Conservation (phyloP, 2,329 filamentous ascomycete genomes). For the Talaromyces sp. region DNA sequence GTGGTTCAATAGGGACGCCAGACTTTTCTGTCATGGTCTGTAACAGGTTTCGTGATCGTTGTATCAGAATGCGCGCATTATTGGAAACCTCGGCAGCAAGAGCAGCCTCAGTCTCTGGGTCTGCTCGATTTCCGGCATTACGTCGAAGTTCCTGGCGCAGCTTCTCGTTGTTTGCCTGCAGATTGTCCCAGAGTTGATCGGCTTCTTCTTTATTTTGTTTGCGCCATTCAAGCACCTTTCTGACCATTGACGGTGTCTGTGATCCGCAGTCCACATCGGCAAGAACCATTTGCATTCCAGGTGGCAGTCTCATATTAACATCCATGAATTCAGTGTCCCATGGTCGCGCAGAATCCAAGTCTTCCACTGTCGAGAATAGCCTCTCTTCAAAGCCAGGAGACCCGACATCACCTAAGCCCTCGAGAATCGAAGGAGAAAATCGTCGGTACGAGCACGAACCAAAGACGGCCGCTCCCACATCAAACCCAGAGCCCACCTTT, state of each 20-base stretch:
- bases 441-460: slow-evolving; percentile 86
- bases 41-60: slow-evolving; percentile 58
- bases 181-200: slow-evolving; percentile 65
- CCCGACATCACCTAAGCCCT: slow-evolving; percentile 63
- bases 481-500: slow-evolving; percentile 93
- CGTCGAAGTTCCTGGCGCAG: slow-evolving; percentile 63
- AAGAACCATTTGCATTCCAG: slow-evolving; percentile 76
- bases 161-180: slow-evolving; percentile 71
- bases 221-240: slow-evolving; percentile 81
- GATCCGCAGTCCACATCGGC: slow-evolving; percentile 95
- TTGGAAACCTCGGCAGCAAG: slow-evolving; percentile 44
- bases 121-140: slow-evolving; percentile 46
- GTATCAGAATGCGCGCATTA: slow-evolving; percentile 52
- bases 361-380: slow-evolving; percentile 65
- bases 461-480: slow-evolving; percentile 88
- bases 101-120: slow-evolving; percentile 28
- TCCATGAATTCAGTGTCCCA: slow-evolving; percentile 82
- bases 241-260: slow-evolving; percentile 93
- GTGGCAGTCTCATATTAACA: slow-evolving; percentile 66
- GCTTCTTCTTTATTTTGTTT: slow-evolving; percentile 62
- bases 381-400: slow-evolving; percentile 63
- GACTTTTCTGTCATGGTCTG: slow-evolving; percentile 71
- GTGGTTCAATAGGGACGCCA: slow-evolving; percentile 83
- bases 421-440: slow-evolving; percentile 79
- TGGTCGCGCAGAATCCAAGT: slow-evolving; percentile 43